Evolutionary conservation across 192 early-diverging fungal species (phyloP).

Genomic region (Rhizoclosmatium globosum): DNA sequence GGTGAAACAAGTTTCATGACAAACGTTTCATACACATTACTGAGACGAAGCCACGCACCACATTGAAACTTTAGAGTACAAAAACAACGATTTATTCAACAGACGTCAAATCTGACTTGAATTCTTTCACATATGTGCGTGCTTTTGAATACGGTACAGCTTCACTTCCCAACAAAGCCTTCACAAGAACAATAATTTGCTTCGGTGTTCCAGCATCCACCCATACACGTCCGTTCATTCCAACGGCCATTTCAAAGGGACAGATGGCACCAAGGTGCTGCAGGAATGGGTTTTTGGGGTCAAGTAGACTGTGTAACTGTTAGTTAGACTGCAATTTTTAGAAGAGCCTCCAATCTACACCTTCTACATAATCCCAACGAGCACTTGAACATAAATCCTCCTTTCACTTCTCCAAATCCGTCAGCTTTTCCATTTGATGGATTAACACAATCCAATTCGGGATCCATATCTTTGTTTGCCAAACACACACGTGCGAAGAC

Average conservation of each 20-base stretch:
- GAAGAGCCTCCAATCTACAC: constrained; percentile 47
- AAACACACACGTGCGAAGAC: constrained; percentile 86
- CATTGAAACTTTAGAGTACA: background rate
- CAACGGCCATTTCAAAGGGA: constrained; percentile 89
- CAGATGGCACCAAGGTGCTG: constrained; percentile 71
- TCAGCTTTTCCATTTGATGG: constrained; percentile 81
- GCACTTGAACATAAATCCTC: constrained; percentile 79
- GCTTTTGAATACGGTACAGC: constrained; percentile 3
- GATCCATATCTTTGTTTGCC: constrained; percentile 97
- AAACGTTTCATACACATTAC: too few relatives aligned
- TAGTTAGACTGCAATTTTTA: background rate
- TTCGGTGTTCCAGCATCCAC: constrained; percentile 71
- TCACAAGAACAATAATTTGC: constrained; percentile 47
- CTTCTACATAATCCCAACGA: constrained; percentile 81
- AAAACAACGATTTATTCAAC: background rate
- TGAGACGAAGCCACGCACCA: too few relatives aligned
- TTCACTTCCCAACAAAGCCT: constrained; percentile 24
- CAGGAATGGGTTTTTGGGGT: constrained; percentile 77
- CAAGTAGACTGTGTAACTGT: constrained; percentile 62
- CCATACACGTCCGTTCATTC: constrained; percentile 96
- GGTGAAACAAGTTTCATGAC: too few relatives aligned
- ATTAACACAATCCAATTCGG: constrained; percentile 93
- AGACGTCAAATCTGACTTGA: constrained; percentile 4
- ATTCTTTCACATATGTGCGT: background rate
- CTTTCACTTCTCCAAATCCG: constrained; percentile 89